A percentile compares a stretch with the other conserved stretches of the same genome.
Evolutionary conservation across 1,284 basidiomycete genomes (phyloP).

Genomic region (Marasmius tenuissimus): DNA sequence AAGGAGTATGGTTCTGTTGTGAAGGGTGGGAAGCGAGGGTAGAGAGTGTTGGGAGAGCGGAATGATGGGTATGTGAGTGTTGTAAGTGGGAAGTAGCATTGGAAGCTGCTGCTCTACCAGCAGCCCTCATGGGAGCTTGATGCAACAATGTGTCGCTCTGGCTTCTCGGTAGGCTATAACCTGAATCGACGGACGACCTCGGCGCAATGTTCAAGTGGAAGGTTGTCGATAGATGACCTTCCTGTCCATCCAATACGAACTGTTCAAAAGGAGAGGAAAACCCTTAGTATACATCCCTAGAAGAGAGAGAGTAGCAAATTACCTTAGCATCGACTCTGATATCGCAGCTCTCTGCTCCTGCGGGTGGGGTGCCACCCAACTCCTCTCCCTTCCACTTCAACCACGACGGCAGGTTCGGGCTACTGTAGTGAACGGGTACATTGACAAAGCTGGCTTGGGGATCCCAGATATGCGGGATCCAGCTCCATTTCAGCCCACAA

Average conservation of each 20-base stretch:
- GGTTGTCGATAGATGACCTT: constrained; percentile 63
- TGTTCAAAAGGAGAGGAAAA: constrained; percentile 27
- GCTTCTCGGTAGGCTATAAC: constrained; percentile 59
- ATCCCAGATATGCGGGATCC: constrained; percentile 96
- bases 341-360: constrained; percentile 70
- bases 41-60: not conserved
- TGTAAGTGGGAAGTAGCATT: not conserved
- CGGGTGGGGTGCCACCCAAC: constrained; percentile 70
- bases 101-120: constrained; percentile 26
- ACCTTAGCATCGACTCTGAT: constrained; percentile 75
- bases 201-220: constrained; percentile 75
- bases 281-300: constrained; percentile 11
- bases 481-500: constrained; percentile 84
- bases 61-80: not conserved
- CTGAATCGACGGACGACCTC: constrained; percentile 63
- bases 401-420: constrained; percentile 84
- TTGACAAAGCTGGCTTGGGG: constrained; percentile 86
- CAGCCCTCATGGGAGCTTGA: constrained; percentile 8
- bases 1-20: not conserved
- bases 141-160: constrained; percentile 53
- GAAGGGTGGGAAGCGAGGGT: not conserved
- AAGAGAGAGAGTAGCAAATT: constrained; percentile 19
- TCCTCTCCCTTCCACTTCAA: constrained; percentile 84
- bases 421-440: constrained; percentile 78
- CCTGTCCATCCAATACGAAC: constrained; percentile 73